phyloP scores from a whole-genome alignment of 169 alveolate species.

The Cyclospora cayetanensis region DNA sequence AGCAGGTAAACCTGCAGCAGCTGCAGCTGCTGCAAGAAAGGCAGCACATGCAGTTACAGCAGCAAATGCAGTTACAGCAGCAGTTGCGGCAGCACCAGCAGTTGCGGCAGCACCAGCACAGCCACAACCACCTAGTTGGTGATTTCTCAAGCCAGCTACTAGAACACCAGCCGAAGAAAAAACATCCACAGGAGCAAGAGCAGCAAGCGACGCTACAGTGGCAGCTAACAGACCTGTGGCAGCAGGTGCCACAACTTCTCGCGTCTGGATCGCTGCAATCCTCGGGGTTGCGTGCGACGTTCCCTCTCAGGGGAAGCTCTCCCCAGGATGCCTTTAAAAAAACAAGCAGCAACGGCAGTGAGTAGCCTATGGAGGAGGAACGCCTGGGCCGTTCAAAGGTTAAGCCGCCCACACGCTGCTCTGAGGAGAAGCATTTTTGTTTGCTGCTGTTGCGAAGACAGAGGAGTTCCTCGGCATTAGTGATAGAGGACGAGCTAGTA shows the following conservation, averaged over 20 bases:
- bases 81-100: conserved; percentile 8
- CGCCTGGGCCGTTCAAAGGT: no score
- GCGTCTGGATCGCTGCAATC: neutral
- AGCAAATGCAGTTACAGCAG: neutral
- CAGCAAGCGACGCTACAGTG: neutral
- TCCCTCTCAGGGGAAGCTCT: neutral
- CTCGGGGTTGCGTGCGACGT: neutral
- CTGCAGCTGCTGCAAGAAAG: neutral
- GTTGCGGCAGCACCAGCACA: neutral
- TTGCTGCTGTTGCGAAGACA: no score
- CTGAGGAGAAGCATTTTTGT: no score
- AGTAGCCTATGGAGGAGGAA: no score
- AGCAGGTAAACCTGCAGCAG: neutral
- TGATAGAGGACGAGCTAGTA: no score
- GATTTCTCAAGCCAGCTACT: neutral
- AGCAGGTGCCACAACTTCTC: neutral
- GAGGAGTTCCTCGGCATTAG: no score
- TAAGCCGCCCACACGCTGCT: no score
- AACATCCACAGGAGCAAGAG: neutral
- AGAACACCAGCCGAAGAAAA: neutral
- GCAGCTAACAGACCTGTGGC: neutral
- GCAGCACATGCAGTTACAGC: neutral
- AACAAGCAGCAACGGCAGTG: conserved; percentile 10
- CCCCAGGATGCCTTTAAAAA: neutral
- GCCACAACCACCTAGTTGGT: neutral